Evolutionary conservation across 1,284 basidiomycete genomes (phyloP), one percentile per base, ranked within the genome.

Genomic region (Omphalotus olearius): DNA sequence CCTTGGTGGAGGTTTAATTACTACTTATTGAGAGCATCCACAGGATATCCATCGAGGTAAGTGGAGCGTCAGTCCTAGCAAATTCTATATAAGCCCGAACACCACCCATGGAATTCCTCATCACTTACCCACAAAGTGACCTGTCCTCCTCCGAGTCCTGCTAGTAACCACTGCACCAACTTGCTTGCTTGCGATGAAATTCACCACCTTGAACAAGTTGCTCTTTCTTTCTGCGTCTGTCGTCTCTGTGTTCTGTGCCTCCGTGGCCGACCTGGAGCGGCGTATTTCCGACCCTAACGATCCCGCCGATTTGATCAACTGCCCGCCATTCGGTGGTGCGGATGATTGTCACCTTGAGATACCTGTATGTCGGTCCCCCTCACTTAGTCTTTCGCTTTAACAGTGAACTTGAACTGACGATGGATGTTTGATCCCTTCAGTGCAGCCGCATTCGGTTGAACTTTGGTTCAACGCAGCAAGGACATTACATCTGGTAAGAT

Each of bases 361-460:
- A 16, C 47, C 47, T 28, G 47, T 50, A 35, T 11, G 41, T 23
- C 30, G 18, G n/a, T 38, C 14, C 28, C 44, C 17, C 20, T 17
- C n/a, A 4, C 40, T 42, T 10, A 18, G 4, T 14, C 25, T 25
- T 25, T n/a, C 14, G 13, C 20, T 20, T 11, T n/a, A 17, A 11
- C 1, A 25, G 13, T 2, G 20, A 13, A 42, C n/a, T 42, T 42
- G 18, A 42, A 18, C 26, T 16, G 39, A n/a, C 23, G 18, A 28
- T 35, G 5, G 10, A 47, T 36, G 11, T 37, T 38, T 17, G 16
- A 33, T 37, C 6, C n/a, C 38, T 35, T 20, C 20, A 50, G 48
- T 50, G 48, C 48, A 42, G 28, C 35, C 48, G 48, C 17, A 50
- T 50, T 16, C 26, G 48, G 42, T 25, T 49, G 20, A 49, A 49